Percentiles rank a stretch among this genome's conserved stretches.
Conservation (phyloP, 1,284 basidiomycete genomes). For the Malassezia dermatis region DNA sequence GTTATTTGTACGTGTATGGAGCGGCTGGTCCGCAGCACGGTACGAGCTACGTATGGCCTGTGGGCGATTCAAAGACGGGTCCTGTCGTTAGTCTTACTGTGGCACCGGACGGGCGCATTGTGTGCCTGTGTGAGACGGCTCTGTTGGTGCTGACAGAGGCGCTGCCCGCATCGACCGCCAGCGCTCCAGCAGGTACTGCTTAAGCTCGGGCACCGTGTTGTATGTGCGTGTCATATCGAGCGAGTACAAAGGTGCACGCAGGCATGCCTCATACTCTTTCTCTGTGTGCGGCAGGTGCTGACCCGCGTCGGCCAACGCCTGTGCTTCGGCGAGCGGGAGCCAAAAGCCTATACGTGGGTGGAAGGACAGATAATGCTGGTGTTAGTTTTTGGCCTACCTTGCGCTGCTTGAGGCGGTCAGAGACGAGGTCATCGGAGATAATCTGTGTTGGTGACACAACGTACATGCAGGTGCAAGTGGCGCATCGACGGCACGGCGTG, state of each 20-base stretch:
- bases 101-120: background rate
- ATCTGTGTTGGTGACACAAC: conserved; percentile 63
- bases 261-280: conserved; percentile 57
- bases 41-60: conserved; percentile 1
- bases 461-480: conserved; percentile 46
- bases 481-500: conserved; percentile 63
- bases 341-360: conserved; percentile 79
- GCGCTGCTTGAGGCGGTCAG: conserved; percentile 69
- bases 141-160: background rate
- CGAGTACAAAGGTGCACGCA: conserved; percentile 62
- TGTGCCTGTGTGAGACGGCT: conserved; percentile 1
- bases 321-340: conserved; percentile 63
- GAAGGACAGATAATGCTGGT: conserved; percentile 75
- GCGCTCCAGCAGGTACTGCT: conserved; percentile 55
- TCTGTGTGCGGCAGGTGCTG: conserved; percentile 54
- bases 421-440: conserved; percentile 69
- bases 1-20: conserved; percentile 14
- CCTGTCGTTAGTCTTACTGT: background rate
- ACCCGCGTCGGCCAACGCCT: conserved; percentile 59
- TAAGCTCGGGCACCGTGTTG: conserved; percentile 67
- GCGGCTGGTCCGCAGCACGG: conserved; percentile 10
- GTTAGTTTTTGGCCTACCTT: conserved; percentile 45
- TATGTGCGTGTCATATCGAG: conserved; percentile 57
- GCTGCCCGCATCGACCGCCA: conserved; percentile 9
- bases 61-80: background rate